These are phyloP conservation scores for Pugionium cornutum DNA, from an alignment of 345 rosid genomes.

Conservation along the genomic window DNA sequence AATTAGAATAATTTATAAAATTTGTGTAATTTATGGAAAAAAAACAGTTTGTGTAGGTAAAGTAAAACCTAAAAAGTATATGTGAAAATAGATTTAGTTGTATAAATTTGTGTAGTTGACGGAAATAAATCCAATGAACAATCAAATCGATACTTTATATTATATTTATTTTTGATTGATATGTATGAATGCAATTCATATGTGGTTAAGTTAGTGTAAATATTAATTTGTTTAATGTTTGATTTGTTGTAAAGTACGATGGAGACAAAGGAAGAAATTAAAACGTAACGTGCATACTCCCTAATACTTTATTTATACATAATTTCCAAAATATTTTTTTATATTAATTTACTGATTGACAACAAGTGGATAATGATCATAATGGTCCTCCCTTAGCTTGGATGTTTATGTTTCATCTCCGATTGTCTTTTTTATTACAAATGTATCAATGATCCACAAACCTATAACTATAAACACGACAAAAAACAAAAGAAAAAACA, in stretches of 20 bases:
- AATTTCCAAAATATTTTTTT: conserved; percentile 5
- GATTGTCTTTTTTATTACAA: conserved; percentile 18
- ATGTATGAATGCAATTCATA: conserved; percentile 7
- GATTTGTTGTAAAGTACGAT: conserved; percentile 33
- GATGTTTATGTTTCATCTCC: conserved; percentile 27
- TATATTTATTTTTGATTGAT: conserved; percentile 25
- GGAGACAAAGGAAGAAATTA: conserved; percentile 40
- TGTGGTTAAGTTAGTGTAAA: conserved; percentile 25
- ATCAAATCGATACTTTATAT: conserved; percentile 5
- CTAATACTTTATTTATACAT: conserved; percentile 21
- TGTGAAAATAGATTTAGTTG: no score
- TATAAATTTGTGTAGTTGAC: no score
- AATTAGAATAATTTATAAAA: no score
- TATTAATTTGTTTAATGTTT: not conserved
- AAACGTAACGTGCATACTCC: conserved; percentile 37
- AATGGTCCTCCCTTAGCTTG: conserved; percentile 36
- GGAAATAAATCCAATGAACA: not conserved
- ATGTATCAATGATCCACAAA: conserved; percentile 7
- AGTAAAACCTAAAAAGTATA: no score
- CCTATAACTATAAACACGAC: not conserved
- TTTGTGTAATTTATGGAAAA: no score
- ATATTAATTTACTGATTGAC: conserved; percentile 8
- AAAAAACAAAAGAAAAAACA: not conserved
- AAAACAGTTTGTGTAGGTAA: no score
- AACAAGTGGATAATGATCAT: conserved; percentile 38